Base-by-base conservation (phyloP, 257 asterid genomes). In the Nicotiana obtusifolia region DNA sequence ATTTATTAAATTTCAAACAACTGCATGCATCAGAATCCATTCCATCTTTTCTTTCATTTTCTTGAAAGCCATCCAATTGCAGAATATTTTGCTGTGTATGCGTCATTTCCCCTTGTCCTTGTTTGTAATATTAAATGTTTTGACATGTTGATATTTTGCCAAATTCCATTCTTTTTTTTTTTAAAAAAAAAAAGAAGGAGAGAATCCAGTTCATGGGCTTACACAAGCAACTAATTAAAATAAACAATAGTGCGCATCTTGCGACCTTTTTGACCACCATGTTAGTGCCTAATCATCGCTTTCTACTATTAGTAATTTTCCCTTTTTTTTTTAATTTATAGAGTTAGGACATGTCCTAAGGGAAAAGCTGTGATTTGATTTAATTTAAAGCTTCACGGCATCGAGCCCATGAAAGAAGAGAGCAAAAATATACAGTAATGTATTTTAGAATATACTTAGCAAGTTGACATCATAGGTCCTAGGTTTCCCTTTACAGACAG, bases 141-240 rank as follows among this genome's bases (percentile, higher is more conserved):
- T 59, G 56, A 24, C 60, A 35, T 78, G 24, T 60, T 78, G 82
- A 78, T 78, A 60, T 78, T 78, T 60, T 78, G 15, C 52, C 57
- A 75, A 53, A 11, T 24, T n/a, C 37, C 33, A 2, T 69, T 41
- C 13, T 1, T 28, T 77, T 0, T 80, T 86, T 49, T 7, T 19
- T 49, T 14, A 44, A n/a, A n/a, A n/a, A n/a, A n/a, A n/a, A n/a
- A n/a, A n/a, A 60, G 35, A 11, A 88, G 84, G 2, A 26, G 2
- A 88, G 89, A 85, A 88, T 88, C 90, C 89, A 86, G 83, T 85
- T 88, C 87, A 87, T 77, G 84, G 35, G 87, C 87, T 88, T 77
- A 65, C 81, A 78, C 60, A 49, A 49, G 75, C 64, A 84, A 44
- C 56, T 80, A 77, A 26, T 1, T 26, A 30, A 77, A 82, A 56